Evolutionary conservation across 768 basidiomycete species (phyloP), one percentile per base, ranked within the genome.

Genomic region (Hericium rajendrae): DNA sequence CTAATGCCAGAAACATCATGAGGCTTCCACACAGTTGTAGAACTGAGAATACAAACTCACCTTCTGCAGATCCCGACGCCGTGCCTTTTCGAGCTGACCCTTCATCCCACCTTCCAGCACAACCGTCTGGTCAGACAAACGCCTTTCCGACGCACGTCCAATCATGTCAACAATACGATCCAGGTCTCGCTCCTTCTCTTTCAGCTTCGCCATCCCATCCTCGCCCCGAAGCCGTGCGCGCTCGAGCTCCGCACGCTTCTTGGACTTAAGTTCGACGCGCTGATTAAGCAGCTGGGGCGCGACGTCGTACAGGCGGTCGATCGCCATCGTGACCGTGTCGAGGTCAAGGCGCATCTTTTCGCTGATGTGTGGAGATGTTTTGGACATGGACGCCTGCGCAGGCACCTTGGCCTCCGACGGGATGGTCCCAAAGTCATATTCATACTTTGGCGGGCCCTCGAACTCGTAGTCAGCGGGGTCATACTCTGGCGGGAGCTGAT

Each of bases 261-360:
- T 73, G 5, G 77, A 78, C 64, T 86, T 85, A 48, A 95, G 80
- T 68, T 94, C 94, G n/a, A 90, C 92, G 0, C 97, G 83, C 69
- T 99, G 95, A 67, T 94, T 87, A 58, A 87, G 82, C 43, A 97
- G 71, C 68, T 95, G 94, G 0, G 95, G 94, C 0, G 92, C 84
- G 32, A 86, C 88, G 8, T 80, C 70, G 69, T 97, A 91, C 11
- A 97, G 73, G 39, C 93, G 77, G 68, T 95, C 94, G 64, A 99
- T 94, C 32, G 97, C 94, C 68, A 81, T 79, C 0, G 90, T 82
- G 48, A 98, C 84, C 11, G 80, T 77, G 62, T 97, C 93, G 18
- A 97, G 75, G 68, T 98, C 95, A 65, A 88, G 71, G 53, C 82
- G 73, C 82, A 86, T 88, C 74, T 94, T 94, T 70, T 93, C 91